phyloP scores from a whole-genome alignment of 768 basidiomycete genomes.

The Porphyrellus cyaneotinctus region DNA sequence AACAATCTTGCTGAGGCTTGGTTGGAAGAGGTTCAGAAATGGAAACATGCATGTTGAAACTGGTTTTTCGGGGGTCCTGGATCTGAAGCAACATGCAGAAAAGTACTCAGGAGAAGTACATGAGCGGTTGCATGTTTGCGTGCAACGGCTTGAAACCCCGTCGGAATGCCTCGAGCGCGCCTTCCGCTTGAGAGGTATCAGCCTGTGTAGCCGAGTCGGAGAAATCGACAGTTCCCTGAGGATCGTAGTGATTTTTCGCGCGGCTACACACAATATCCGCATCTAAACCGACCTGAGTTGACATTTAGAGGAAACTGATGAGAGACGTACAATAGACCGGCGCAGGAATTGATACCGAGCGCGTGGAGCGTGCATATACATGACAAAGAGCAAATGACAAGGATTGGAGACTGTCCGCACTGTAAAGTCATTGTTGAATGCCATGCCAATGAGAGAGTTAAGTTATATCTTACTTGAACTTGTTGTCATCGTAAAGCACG shows the following conservation, averaged over 20 bases:
- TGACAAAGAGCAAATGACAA: conserved; percentile 76
- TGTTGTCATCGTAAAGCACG: conserved; percentile 46
- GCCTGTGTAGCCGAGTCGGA: conserved; percentile 54
- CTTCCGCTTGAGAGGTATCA: conserved; percentile 39
- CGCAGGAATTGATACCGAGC: conserved; percentile 78
- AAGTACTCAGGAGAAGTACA: conserved; percentile 52
- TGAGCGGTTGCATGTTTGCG: conserved; percentile 42
- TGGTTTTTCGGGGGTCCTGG: background rate
- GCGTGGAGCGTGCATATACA: conserved; percentile 74
- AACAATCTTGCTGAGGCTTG: background rate
- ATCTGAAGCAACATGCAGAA: background rate
- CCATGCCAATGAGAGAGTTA: background rate
- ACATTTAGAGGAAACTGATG: background rate
- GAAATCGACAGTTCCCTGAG: conserved; percentile 52
- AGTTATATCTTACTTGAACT: conserved; percentile 45
- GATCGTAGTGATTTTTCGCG: conserved; percentile 78
- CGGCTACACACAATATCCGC: conserved; percentile 75
- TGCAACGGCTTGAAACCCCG: conserved; percentile 56
- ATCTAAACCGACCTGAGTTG: conserved; percentile 39
- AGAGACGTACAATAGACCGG: conserved; percentile 68
- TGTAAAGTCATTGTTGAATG: conserved; percentile 24
- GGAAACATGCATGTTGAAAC: background rate
- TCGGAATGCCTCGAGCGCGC: conserved; percentile 46
- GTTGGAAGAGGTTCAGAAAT: background rate
- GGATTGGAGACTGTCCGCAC: conserved; percentile 64